Evolutionary conservation across 345 rosid genomes (phyloP).

Genomic region (Populus euphratica): DNA sequence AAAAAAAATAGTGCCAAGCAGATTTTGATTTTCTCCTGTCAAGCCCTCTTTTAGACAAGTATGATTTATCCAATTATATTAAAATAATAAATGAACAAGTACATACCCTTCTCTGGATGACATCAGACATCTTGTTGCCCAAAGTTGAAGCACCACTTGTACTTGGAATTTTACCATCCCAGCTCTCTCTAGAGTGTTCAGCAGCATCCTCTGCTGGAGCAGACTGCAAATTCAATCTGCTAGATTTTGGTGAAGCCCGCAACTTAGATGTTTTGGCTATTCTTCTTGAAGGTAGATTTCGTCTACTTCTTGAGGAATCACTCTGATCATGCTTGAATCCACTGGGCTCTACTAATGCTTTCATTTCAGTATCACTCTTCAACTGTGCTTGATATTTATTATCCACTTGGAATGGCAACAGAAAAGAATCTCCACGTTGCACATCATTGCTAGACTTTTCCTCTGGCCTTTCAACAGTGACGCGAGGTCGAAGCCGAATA

Average conservation of each 20-base stretch:
- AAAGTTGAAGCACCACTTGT: conserved; percentile 47
- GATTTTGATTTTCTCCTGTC: not conserved
- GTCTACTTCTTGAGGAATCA: conserved; percentile 58
- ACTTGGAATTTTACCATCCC: conserved; percentile 56
- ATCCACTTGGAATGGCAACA: conserved; percentile 49
- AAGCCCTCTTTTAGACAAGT: not conserved
- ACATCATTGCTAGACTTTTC: conserved; percentile 51
- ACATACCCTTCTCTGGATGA: conserved; percentile 79
- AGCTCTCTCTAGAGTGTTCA: conserved; percentile 57
- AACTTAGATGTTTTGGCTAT: conserved; percentile 59
- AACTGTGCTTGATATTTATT: conserved; percentile 59
- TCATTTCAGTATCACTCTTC: conserved; percentile 50
- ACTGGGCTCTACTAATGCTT: conserved; percentile 35
- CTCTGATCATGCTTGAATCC: conserved; percentile 62
- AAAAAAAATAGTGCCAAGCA: not conserved
- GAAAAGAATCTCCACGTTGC: conserved; percentile 54
- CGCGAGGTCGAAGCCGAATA: conserved; percentile 85
- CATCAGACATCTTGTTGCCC: conserved; percentile 68
- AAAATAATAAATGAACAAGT: not conserved
- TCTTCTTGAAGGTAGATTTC: conserved; percentile 64
- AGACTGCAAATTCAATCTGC: conserved; percentile 52
- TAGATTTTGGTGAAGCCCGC: conserved; percentile 63
- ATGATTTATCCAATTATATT: not conserved
- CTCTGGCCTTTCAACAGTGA: conserved; percentile 59
- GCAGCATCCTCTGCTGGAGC: conserved; percentile 48